A percentile compares a stretch with the other conserved stretches of the same genome.
Evolutionary conservation across 495 filamentous ascomycete genomes (phyloP).

Genomic region (Penicillium parvum): DNA sequence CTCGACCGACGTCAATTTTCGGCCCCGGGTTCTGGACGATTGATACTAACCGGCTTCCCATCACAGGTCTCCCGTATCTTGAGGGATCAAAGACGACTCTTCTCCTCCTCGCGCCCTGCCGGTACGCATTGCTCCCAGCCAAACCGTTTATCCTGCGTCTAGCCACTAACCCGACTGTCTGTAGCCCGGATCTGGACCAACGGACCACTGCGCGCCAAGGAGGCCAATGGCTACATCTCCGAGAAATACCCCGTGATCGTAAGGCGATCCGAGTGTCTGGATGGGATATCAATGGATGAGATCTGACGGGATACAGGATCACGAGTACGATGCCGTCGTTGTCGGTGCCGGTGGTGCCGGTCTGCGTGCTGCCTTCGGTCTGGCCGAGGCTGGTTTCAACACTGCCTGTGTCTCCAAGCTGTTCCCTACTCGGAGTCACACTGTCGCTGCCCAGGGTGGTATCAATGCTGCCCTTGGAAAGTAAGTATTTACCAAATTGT

Average conservation of each 20-base stretch:
- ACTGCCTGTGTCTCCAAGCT: conserved; percentile 98
- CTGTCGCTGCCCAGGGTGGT: conserved; percentile 75
- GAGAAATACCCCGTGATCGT: conserved; percentile 90
- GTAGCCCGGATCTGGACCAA: conserved; percentile 76
- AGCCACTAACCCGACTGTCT: conserved; percentile 29
- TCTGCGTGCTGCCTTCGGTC: conserved; percentile 90
- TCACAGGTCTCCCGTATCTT: conserved; percentile 43
- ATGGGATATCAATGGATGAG: conserved; percentile 1
- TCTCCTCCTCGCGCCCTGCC: conserved; percentile 79
- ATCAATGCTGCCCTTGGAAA: conserved; percentile 97
- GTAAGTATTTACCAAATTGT: conserved; percentile 27
- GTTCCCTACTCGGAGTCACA: conserved; percentile 93
- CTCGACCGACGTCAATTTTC: conserved; percentile 24
- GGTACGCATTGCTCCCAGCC: conserved; percentile 50
- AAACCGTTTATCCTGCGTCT: conserved; percentile 5
- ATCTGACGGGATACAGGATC: conserved; percentile 51
- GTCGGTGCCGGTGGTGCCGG: conserved; percentile 93
- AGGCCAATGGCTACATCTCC: conserved; percentile 76
- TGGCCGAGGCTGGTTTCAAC: conserved; percentile 97
- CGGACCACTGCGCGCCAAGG: conserved; percentile 83
- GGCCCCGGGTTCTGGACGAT: conserved; percentile 16
- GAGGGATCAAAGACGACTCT: conserved; percentile 60
- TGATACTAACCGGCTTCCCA: conserved; percentile 21
- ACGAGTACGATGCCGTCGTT: conserved; percentile 85
- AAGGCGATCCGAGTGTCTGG: conserved; percentile 37